Evolutionary conservation across 2,329 filamentous ascomycete genomes (phyloP).

Genomic region (Coniochaeta sp.): DNA sequence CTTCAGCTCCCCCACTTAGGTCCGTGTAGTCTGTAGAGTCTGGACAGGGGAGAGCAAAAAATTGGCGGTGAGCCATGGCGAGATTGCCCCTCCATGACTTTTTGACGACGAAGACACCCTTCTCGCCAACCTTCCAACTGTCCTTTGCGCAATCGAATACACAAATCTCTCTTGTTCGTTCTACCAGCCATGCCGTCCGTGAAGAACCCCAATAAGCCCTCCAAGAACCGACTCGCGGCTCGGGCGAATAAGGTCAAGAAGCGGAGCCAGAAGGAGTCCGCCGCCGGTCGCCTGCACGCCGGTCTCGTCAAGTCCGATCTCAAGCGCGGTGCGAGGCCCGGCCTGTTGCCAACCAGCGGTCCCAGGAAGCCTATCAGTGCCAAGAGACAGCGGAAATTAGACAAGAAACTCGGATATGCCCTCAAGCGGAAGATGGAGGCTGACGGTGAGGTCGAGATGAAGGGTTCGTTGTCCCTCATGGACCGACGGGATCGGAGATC

Average conservation of each 20-base stretch:
- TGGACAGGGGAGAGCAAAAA: too few relatives aligned
- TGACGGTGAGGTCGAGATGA: slow-evolving; percentile 42
- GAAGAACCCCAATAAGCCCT: slow-evolving; percentile 50
- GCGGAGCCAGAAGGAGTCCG: slow-evolving; percentile 31
- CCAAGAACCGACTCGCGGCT: slow-evolving; percentile 43
- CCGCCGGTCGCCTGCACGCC: slow-evolving; percentile 15
- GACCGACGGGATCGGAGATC: background rate
- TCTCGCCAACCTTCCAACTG: background rate
- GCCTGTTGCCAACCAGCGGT: slow-evolving; percentile 48
- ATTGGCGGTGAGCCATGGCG: background rate
- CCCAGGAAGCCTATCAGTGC: slow-evolving; percentile 41
- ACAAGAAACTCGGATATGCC: slow-evolving; percentile 44
- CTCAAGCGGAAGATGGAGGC: slow-evolving; percentile 43
- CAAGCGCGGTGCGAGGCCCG: slow-evolving; percentile 37
- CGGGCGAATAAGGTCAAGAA: slow-evolving; percentile 36
- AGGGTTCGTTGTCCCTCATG: slow-evolving; percentile 22
- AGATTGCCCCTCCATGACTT: background rate
- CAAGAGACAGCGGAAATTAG: slow-evolving; percentile 49
- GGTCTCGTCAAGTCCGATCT: slow-evolving; percentile 26
- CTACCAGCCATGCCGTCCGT: slow-evolving; percentile 40
- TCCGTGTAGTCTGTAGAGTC: too few relatives aligned
- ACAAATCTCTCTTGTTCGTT: background rate
- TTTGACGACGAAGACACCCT: background rate
- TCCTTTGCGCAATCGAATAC: background rate
- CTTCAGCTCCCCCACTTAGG: background rate